These are phyloP conservation scores for Mrakia frigida DNA, from an alignment of 768 basidiomycete species.

Conservation along the genomic window DNA sequence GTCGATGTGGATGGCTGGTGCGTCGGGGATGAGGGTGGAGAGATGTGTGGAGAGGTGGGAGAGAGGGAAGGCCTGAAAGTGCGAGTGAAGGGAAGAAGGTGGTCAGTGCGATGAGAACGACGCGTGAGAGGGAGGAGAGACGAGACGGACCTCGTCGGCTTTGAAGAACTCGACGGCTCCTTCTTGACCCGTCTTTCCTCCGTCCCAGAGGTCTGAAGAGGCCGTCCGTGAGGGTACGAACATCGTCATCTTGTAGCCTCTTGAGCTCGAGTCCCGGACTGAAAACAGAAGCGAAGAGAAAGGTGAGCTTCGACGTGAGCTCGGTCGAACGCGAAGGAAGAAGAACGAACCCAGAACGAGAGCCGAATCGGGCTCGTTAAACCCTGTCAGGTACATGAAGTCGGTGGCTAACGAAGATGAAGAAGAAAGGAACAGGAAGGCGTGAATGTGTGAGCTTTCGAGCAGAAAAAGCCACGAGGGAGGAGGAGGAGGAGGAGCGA, in stretches of 20 bases:
- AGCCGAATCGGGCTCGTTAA: conserved; percentile 86
- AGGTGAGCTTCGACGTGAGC: not conserved
- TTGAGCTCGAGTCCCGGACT: conserved; percentile 47
- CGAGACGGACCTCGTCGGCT: conserved; percentile 63
- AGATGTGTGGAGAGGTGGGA: conserved; percentile 13
- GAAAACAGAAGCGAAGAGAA: not conserved
- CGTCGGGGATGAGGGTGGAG: not conserved
- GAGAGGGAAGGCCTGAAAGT: conserved; percentile 24
- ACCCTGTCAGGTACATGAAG: conserved; percentile 80
- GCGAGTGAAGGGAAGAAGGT: too few relatives aligned
- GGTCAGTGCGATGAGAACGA: conserved; percentile 33
- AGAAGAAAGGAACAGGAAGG: not conserved
- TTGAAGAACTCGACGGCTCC: conserved; percentile 65
- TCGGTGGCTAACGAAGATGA: conserved; percentile 40
- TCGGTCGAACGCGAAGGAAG: too few relatives aligned
- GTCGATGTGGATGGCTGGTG: conserved; percentile 49
- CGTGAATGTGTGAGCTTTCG: not conserved
- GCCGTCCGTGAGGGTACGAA: conserved; percentile 72
- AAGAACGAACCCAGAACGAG: conserved; percentile 63
- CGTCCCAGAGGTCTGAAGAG: conserved; percentile 85
- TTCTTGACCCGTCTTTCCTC: conserved; percentile 65
- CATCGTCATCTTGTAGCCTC: conserved; percentile 80
- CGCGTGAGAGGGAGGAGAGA: conserved; percentile 40
- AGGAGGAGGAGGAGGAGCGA: not conserved
- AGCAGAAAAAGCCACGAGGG: not conserved